Evolutionary conservation across 2,329 filamentous ascomycete genomes (phyloP).

Genomic region (Colletotrichum tofieldiae): DNA sequence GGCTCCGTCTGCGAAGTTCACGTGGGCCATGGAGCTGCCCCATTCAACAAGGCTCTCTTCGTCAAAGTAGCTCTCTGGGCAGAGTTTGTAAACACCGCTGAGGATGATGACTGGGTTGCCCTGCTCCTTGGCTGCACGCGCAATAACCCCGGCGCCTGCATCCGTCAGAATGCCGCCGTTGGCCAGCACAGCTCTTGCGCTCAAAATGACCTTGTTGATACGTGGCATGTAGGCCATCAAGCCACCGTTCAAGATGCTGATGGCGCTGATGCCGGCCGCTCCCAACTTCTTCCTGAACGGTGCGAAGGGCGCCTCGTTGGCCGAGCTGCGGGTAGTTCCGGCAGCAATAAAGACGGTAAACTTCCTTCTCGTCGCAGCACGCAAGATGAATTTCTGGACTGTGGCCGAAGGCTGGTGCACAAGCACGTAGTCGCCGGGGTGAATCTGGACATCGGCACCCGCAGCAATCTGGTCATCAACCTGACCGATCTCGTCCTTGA

Average conservation of each 20-base stretch:
- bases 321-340: slow-evolving; percentile 62
- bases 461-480: slow-evolving; percentile 94
- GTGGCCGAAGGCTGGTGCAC: slow-evolving; percentile 89
- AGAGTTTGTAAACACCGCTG: slow-evolving; percentile 93
- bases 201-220: slow-evolving; percentile 95
- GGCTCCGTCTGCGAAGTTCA: slow-evolving; percentile 84
- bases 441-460: slow-evolving; percentile 91
- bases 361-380: slow-evolving; percentile 89
- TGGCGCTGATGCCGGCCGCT: slow-evolving; percentile 83
- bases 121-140: slow-evolving; percentile 86
- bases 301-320: slow-evolving; percentile 60
- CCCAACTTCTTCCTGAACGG: slow-evolving; percentile 84
- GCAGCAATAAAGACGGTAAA: slow-evolving; percentile 93
- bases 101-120: slow-evolving; percentile 90
- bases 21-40: slow-evolving; percentile 83
- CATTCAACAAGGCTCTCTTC: slow-evolving; percentile 88
- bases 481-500: slow-evolving; percentile 94
- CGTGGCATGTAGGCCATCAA: slow-evolving; percentile 95
- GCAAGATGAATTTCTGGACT: slow-evolving; percentile 90
- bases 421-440: slow-evolving; percentile 92
- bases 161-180: slow-evolving; percentile 90
- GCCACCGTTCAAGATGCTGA: slow-evolving; percentile 87
- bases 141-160: slow-evolving; percentile 86
- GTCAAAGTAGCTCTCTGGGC: slow-evolving; percentile 89
- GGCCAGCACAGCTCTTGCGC: slow-evolving; percentile 88